Percentiles rank a stretch among this genome's conserved stretches.
phyloP scores from a whole-genome alignment of 1,284 basidiomycete genomes.

The Boletellus deceptivus region DNA sequence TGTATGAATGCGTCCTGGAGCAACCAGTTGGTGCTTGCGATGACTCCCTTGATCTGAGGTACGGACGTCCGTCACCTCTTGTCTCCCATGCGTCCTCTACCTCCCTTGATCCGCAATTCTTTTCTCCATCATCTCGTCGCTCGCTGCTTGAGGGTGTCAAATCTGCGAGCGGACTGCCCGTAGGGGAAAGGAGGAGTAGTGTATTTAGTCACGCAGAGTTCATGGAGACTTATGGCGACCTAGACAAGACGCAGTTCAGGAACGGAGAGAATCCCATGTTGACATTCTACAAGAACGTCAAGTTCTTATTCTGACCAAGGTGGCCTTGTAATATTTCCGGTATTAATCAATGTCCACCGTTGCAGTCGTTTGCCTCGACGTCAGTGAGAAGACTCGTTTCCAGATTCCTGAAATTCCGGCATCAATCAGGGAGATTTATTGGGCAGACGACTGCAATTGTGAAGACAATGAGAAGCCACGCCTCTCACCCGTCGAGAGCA shows the following conservation, averaged over 20 bases:
- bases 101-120: constrained; percentile 61
- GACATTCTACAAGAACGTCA: constrained; percentile 87
- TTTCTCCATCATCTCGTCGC: constrained; percentile 63
- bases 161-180: constrained; percentile 72
- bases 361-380: background rate
- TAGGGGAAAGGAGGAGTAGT: constrained; percentile 75
- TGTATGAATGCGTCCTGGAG: constrained; percentile 82
- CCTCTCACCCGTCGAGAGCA: too few species aligned
- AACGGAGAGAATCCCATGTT: constrained; percentile 88
- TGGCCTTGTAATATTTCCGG: background rate
- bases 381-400: background rate
- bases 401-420: background rate
- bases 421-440: background rate
- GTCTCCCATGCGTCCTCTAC: constrained; percentile 44
- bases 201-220: constrained; percentile 87
- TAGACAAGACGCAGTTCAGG: constrained; percentile 59
- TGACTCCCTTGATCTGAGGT: constrained; percentile 26
- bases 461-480: too few species aligned
- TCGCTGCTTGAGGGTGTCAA: constrained; percentile 62
- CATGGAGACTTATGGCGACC: constrained; percentile 77
- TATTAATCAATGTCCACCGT: background rate
- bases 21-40: constrained; percentile 40
- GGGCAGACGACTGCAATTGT: too few species aligned
- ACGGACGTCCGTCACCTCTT: constrained; percentile 48
- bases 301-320: constrained; percentile 65